These are phyloP conservation scores for Starmerella kuoi DNA, from an alignment of 805 yeast genomes.

Conservation along the genomic window DNA sequence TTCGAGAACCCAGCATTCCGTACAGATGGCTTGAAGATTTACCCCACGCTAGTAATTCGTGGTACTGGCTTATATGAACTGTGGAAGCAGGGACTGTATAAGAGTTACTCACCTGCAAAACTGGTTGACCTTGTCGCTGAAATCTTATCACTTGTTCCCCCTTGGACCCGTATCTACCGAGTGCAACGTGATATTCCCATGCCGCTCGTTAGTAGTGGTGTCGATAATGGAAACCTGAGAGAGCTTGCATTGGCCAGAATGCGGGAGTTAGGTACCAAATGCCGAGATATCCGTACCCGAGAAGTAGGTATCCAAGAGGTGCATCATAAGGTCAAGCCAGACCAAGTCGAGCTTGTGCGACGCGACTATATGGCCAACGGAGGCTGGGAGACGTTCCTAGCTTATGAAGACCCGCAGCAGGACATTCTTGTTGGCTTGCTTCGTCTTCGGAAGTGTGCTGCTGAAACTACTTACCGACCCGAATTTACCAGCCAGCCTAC, in stretches of 20 bases:
- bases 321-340: constrained; percentile 92
- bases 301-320: constrained; percentile 99
- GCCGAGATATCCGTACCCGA: constrained; percentile 93
- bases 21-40: constrained; percentile 90
- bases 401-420: constrained; percentile 93
- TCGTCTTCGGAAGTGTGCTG: constrained; percentile 76
- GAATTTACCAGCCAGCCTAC: constrained; percentile 77
- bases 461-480: constrained; percentile 79
- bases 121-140: constrained; percentile 90
- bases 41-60: constrained; percentile 91
- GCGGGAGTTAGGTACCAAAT: constrained; percentile 94
- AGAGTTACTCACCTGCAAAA: constrained; percentile 89
- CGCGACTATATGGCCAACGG: constrained; percentile 96
- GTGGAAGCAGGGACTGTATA: constrained; percentile 92
- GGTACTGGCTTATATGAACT: constrained; percentile 95
- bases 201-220: constrained; percentile 97
- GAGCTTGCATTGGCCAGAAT: constrained; percentile 92
- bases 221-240: constrained; percentile 91
- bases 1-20: constrained; percentile 94
- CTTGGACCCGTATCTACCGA: constrained; percentile 97
- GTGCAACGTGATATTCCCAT: constrained; percentile 98
- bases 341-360: constrained; percentile 88
- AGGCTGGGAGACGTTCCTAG: constrained; percentile 85
- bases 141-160: constrained; percentile 91
- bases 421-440: constrained; percentile 88